These are phyloP conservation scores for Pythium aquatile DNA, from an alignment of 352 stramenopile species.

Conservation along the genomic window DNA sequence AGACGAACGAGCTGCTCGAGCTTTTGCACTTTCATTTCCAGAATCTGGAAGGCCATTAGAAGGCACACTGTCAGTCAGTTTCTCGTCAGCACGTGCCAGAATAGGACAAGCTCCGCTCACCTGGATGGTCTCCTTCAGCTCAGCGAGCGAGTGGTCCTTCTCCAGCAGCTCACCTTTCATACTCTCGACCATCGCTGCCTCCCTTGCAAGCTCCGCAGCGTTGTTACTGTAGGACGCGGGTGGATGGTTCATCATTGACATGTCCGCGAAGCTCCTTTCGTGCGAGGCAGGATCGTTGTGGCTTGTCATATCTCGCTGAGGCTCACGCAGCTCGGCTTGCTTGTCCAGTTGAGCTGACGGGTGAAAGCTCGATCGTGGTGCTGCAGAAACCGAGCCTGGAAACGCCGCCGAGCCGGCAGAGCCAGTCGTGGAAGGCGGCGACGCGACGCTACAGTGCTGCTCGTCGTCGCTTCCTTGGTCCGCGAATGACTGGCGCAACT, in stretches of 20 bases:
- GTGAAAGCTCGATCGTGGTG: conserved; percentile 14
- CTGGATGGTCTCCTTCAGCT: conserved; percentile 88
- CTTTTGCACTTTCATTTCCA: conserved; percentile 95
- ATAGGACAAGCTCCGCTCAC: conserved; percentile 13
- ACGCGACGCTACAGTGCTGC: conserved; percentile 11
- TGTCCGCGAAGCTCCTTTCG: conserved; percentile 12
- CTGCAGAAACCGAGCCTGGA: neutral
- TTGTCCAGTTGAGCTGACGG: conserved; percentile 31
- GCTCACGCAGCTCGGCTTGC: conserved; percentile 37
- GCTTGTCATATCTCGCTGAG: conserved; percentile 34
- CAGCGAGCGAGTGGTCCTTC: conserved; percentile 79
- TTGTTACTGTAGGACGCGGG: conserved; percentile 4
- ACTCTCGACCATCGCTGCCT: conserved; percentile 28
- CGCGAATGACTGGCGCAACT: conserved; percentile 8
- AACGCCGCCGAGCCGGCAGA: conserved; percentile 6
- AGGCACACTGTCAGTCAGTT: neutral
- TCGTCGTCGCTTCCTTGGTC: conserved; percentile 43
- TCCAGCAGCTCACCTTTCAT: conserved; percentile 48
- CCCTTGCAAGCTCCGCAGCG: conserved; percentile 1
- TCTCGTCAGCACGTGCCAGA: neutral
- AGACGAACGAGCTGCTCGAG: conserved; percentile 93
- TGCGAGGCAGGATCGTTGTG: conserved; percentile 22
- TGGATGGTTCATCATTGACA: conserved; percentile 23
- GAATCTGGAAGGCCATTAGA: conserved; percentile 50
- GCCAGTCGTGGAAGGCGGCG: conserved; percentile 14